Percentiles rank a stretch among this genome's conserved stretches.
These are phyloP conservation scores for Ustilaginoidea virens DNA, from an alignment of 2,329 filamentous ascomycete genomes.

Conservation along the genomic window DNA sequence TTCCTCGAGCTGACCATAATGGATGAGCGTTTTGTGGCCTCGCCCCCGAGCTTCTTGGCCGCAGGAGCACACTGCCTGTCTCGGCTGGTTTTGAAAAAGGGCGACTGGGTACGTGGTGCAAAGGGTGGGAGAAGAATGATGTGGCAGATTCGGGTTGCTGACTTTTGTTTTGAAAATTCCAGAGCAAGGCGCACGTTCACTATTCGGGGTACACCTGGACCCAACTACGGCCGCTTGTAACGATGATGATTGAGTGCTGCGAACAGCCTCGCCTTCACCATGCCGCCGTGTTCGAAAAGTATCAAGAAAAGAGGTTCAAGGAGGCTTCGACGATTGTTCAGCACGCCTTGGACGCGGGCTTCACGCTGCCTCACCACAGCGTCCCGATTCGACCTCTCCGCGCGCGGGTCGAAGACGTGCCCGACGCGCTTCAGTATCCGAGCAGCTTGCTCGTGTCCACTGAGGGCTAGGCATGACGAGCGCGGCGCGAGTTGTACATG, in stretches of 20 bases:
- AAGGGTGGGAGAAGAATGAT: no score
- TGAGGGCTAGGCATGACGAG: no score
- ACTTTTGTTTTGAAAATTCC: constrained; percentile 28
- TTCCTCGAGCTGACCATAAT: constrained; percentile 94
- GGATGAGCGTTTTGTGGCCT: constrained; percentile 93
- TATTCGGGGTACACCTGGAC: constrained; percentile 87
- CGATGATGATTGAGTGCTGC: constrained; percentile 76
- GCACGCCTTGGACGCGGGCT: constrained; percentile 50
- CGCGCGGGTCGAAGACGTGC: constrained; percentile 9
- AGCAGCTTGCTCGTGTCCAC: constrained; percentile 16
- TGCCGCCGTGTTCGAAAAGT: constrained; percentile 79
- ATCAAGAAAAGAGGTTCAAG: constrained; percentile 76
- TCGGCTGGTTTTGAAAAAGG: constrained; percentile 76
- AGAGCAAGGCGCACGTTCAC: constrained; percentile 73
- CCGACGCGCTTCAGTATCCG: constrained; percentile 12
- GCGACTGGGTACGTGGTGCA: constrained; percentile 74
- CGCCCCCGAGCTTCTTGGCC: constrained; percentile 76
- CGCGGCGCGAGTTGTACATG: no score
- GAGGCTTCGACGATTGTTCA: constrained; percentile 69
- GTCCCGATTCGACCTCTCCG: constrained; percentile 21
- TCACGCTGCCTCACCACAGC: constrained; percentile 28
- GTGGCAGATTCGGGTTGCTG: no score
- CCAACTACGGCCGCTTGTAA: constrained; percentile 65
- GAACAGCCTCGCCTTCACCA: constrained; percentile 70
- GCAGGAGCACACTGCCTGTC: constrained; percentile 88